Percentiles rank a stretch among this genome's conserved stretches.
Evolutionary conservation across 805 yeast genomes (phyloP).

Genomic region (Kockiozyma suomiensis): DNA sequence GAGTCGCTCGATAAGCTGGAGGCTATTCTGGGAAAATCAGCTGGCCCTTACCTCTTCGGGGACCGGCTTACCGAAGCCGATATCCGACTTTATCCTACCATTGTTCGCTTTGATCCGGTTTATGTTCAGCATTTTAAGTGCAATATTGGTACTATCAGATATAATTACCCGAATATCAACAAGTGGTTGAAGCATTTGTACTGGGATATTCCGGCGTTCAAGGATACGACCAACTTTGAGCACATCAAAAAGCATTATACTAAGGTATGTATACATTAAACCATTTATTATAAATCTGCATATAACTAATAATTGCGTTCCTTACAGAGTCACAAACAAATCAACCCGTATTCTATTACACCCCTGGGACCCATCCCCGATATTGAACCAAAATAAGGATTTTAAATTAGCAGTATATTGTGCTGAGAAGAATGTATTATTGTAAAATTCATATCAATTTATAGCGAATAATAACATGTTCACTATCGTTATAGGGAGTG

Average conservation of each 20-base stretch:
- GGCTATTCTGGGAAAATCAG: slow-evolving; percentile 50
- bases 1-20: slow-evolving; percentile 71
- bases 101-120: slow-evolving; percentile 88
- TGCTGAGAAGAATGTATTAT: too few relatives aligned
- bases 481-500: too few relatives aligned
- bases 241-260: slow-evolving; percentile 94
- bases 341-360: slow-evolving; percentile 82
- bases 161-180: slow-evolving; percentile 75
- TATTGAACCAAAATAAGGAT: slow-evolving; percentile 54
- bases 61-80: slow-evolving; percentile 85
- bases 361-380: slow-evolving; percentile 88
- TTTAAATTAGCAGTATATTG: too few relatives aligned
- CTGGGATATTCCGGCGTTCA: slow-evolving; percentile 75
- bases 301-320: not conserved
- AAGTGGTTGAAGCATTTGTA: slow-evolving; percentile 81
- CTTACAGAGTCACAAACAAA: slow-evolving; percentile 61
- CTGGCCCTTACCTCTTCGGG: slow-evolving; percentile 57
- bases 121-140: slow-evolving; percentile 96
- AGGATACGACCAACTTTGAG: slow-evolving; percentile 77
- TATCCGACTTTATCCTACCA: slow-evolving; percentile 81
- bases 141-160: slow-evolving; percentile 77
- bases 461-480: too few relatives aligned
- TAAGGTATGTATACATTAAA: slow-evolving; percentile 42
- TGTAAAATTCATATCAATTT: too few relatives aligned
- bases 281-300: too few relatives aligned